Base-by-base conservation (phyloP, 176 grass and related monocot species). In the Rhipidocladum racemiflorum region DNA sequence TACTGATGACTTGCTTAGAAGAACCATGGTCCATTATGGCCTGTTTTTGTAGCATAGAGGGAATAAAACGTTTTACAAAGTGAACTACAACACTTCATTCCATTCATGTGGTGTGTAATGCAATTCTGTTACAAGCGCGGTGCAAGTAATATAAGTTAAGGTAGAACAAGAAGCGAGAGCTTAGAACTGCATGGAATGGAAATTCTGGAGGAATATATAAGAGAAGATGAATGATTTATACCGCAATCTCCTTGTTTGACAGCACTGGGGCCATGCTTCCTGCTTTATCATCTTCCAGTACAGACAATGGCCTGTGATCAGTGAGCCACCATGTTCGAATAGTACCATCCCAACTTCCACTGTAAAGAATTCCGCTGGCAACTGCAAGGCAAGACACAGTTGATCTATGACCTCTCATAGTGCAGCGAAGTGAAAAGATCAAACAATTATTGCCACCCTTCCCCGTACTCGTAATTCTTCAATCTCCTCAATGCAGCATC, bases 331-430 rank as follows among this genome's bases (percentile, higher is more conserved):
- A 98, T 39, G 90, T 84, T 74, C 96, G 80, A 27, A 95, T 82
- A 32, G 89, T 91, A 85, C 92, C 92, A 86, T 98, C 96, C 96
- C 96, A 98, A 87, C 90, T 95, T 84, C 96, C 92, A 86, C 92
- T 93, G 48, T 93, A 98, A 78, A 95, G 93, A 82, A 98, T 89
- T 53, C 96, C 96, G 68, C 83, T 87, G 51, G 82, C 76, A 56
- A 95, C 80, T 61, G 82, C 70, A 78, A 98, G 87, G 83, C 89
- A 98, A 65, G 92, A 98, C 32, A 98, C 92, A 56, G 89, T 95
- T 67, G 92, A 95, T 60, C 85, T 98, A 74, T 98, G 96, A 57
- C 96, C 92, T 50, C 49, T 90, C 96, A 98, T 84, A 51, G 92
- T 98, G 87, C 78, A 94, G 21, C 67, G 63, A 82, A 94, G 95